Percentiles rank a stretch among this genome's conserved stretches.
These are phyloP conservation scores for Aspergillus sp. DNA, from an alignment of 2,329 filamentous ascomycete species.

Conservation along the genomic window DNA sequence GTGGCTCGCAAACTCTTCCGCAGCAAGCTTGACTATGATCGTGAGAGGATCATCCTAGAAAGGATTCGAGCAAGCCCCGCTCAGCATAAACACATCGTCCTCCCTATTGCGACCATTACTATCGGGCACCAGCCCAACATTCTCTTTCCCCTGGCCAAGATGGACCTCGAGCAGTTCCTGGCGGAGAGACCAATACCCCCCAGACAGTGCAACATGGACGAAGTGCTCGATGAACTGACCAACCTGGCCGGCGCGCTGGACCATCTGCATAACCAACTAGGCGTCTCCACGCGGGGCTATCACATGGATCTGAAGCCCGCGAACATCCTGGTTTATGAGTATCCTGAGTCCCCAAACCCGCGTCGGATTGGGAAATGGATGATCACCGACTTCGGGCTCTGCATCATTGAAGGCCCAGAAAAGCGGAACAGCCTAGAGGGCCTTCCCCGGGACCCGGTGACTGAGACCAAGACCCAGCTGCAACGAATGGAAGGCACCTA, in stretches of 20 bases:
- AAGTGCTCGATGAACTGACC: constrained; percentile 11
- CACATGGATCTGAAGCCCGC: constrained; percentile 19
- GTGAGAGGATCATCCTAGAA: constrained; percentile 11
- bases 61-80: constrained; percentile 1
- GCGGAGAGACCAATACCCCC: not conserved
- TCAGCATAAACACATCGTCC: constrained; percentile 11
- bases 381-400: constrained; percentile 26
- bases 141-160: constrained; percentile 14
- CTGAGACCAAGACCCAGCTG: not conserved
- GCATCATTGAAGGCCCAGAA: constrained; percentile 3
- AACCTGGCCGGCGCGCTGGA: constrained; percentile 14
- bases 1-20: constrained; percentile 15
- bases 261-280: constrained; percentile 13
- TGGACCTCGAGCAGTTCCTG: constrained; percentile 18
- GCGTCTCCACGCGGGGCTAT: constrained; percentile 9
- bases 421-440: not conserved
- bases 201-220: not conserved
- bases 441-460: not conserved
- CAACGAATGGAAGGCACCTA: constrained; percentile 3
- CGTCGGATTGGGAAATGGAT: constrained; percentile 20
- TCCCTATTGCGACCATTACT: constrained; percentile 8
- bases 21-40: constrained; percentile 7
- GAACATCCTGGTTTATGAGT: constrained; percentile 21
- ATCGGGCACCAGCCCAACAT: constrained; percentile 14
- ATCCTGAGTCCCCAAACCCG: not conserved